phyloP scores from a whole-genome alignment of 148 eudicot genomes.

The Euryodendron excelsum region DNA sequence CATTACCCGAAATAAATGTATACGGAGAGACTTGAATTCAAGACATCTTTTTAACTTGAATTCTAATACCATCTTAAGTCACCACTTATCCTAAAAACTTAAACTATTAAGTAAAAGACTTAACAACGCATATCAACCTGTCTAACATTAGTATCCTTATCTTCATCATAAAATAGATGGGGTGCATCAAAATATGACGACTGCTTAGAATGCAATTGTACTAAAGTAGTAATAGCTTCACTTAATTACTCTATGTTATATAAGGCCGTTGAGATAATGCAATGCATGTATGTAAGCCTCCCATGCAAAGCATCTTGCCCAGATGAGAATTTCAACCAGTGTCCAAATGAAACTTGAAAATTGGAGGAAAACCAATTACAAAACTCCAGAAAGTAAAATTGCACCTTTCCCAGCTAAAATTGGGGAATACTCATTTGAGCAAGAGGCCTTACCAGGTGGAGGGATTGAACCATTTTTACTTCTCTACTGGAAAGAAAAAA shows the following conservation, averaged over 20 bases:
- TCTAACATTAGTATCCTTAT: too few relatives aligned
- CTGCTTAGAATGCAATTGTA: background rate
- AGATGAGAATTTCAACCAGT: slow-evolving; percentile 22
- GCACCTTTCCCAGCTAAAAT: background rate
- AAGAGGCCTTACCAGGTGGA: slow-evolving; percentile 26
- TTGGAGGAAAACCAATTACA: background rate
- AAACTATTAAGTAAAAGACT: too few relatives aligned
- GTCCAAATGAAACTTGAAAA: background rate
- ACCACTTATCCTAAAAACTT: too few relatives aligned
- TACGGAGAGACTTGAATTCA: too few relatives aligned
- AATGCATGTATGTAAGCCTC: slow-evolving; percentile 3
- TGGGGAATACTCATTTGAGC: slow-evolving; percentile 35
- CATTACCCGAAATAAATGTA: too few relatives aligned
- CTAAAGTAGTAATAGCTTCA: background rate
- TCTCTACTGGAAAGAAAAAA: background rate
- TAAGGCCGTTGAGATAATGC: background rate
- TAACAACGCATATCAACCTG: too few relatives aligned
- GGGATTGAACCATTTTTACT: background rate
- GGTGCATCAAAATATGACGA: background rate
- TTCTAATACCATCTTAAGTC: too few relatives aligned
- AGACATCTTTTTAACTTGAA: too few relatives aligned
- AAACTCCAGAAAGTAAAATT: background rate
- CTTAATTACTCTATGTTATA: too few relatives aligned
- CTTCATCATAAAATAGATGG: too few relatives aligned
- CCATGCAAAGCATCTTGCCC: slow-evolving; percentile 25